Evolutionary conservation across 2,329 filamentous ascomycete genomes (phyloP).

Genomic region (Botrytis paeoniae): DNA sequence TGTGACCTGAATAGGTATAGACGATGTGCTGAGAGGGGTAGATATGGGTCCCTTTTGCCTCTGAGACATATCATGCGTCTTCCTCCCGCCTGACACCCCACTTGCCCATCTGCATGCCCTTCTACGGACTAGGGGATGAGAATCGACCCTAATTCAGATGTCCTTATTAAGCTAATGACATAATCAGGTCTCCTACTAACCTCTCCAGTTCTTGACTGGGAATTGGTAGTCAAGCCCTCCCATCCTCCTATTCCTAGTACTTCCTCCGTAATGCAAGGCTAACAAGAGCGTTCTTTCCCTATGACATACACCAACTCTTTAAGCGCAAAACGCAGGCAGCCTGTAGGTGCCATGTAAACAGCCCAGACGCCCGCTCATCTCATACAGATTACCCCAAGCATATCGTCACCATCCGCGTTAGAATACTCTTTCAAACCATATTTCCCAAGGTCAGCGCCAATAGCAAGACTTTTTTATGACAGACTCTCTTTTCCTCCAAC

Average conservation of each 20-base stretch:
- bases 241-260: background rate
- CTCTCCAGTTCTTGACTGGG: background rate
- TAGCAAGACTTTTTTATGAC: background rate
- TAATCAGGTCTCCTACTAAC: background rate
- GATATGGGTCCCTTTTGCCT: constrained; percentile 1
- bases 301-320: background rate
- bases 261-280: background rate
- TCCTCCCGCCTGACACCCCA: constrained; percentile 8
- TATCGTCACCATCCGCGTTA: background rate
- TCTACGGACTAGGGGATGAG: background rate
- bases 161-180: constrained; percentile 5
- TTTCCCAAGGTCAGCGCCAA: background rate
- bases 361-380: background rate
- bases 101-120: background rate
- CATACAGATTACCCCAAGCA: background rate
- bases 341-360: background rate
- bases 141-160: constrained; percentile 2
- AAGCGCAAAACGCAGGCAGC: too few relatives aligned
- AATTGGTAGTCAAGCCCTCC: background rate
- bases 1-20: constrained; percentile 10
- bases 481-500: constrained; percentile 4
- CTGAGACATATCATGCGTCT: constrained; percentile 9
- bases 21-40: background rate
- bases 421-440: too few relatives aligned
- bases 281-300: too few relatives aligned